These are phyloP conservation scores for Clonostachys rhizophaga DNA, from an alignment of 2,329 filamentous ascomycete genomes.

Conservation along the genomic window DNA sequence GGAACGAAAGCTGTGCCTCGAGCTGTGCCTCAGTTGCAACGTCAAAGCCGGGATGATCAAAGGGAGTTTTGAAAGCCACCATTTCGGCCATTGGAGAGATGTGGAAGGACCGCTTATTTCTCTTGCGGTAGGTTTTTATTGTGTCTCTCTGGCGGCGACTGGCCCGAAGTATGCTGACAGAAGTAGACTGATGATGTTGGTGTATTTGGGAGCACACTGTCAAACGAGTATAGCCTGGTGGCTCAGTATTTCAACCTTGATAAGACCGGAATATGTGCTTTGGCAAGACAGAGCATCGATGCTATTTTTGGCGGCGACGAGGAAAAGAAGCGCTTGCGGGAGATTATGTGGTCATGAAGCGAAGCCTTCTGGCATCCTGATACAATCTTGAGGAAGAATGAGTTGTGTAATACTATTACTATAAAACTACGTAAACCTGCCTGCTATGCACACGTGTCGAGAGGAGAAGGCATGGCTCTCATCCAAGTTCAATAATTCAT, in stretches of 20 bases:
- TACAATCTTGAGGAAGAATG: neutral
- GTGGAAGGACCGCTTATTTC: constrained; percentile 55
- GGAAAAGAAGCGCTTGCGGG: constrained; percentile 53
- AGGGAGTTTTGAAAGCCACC: constrained; percentile 64
- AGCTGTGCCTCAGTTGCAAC: constrained; percentile 78
- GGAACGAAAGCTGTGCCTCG: constrained; percentile 55
- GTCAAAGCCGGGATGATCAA: constrained; percentile 69
- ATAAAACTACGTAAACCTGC: neutral
- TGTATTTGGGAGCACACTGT: constrained; percentile 71
- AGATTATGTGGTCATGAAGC: constrained; percentile 38
- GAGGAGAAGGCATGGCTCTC: neutral
- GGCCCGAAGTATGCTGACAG: neutral
- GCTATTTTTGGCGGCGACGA: constrained; percentile 62
- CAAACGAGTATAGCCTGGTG: constrained; percentile 72
- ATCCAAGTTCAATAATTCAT: neutral
- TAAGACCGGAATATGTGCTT: constrained; percentile 34
- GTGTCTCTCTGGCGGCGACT: neutral
- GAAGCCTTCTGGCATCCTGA: neutral
- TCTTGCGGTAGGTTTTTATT: constrained; percentile 55
- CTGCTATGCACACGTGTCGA: neutral
- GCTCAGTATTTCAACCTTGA: constrained; percentile 63
- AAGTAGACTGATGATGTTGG: constrained; percentile 76
- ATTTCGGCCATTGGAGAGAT: constrained; percentile 70
- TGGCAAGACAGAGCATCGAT: constrained; percentile 58
- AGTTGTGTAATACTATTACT: neutral